phyloP scores from a whole-genome alignment of 2,329 filamentous ascomycete species.

The Trichoderma simmonsii region DNA sequence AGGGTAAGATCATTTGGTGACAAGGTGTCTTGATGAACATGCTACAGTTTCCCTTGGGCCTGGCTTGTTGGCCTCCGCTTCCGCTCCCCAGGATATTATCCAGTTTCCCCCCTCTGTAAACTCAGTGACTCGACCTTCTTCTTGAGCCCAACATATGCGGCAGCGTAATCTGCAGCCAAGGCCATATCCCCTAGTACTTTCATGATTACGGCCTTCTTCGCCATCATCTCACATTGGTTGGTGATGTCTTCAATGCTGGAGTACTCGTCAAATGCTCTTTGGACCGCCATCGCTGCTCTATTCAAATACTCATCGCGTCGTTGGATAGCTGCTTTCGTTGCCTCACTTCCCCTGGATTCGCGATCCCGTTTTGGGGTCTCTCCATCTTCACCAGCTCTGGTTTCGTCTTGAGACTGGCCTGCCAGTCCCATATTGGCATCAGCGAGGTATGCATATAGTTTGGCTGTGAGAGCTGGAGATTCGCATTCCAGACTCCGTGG shows the following conservation, averaged over 20 bases:
- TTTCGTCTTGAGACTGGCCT: slow-evolving; percentile 37
- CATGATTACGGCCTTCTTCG: slow-evolving; percentile 78
- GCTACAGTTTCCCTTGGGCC: not conserved
- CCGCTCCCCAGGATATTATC: not conserved
- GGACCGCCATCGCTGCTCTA: slow-evolving; percentile 57
- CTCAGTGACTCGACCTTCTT: slow-evolving; percentile 35
- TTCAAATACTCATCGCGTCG: slow-evolving; percentile 56
- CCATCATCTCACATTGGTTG: slow-evolving; percentile 75
- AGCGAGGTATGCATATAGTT: slow-evolving; percentile 66
- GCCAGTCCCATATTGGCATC: slow-evolving; percentile 79
- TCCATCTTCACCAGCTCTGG: not conserved
- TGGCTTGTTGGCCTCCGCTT: not conserved
- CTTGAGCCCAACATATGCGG: slow-evolving; percentile 59
- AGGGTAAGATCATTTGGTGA: not conserved
- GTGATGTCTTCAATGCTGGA: slow-evolving; percentile 60
- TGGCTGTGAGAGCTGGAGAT: slow-evolving; percentile 59
- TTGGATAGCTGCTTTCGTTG: not conserved
- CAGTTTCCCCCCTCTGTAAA: slow-evolving; percentile 19
- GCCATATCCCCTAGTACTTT: slow-evolving; percentile 63
- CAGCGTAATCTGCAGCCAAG: slow-evolving; percentile 64
- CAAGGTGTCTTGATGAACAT: not conserved
- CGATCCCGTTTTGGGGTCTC: not conserved
- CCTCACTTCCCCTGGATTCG: not conserved
- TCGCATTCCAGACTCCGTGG: slow-evolving; percentile 74
- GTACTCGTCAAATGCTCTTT: slow-evolving; percentile 62